A percentile compares a stretch with the other conserved stretches of the same genome.
phyloP scores from a whole-genome alignment of 139 green algal species.

The Nannochloris sp. region DNA sequence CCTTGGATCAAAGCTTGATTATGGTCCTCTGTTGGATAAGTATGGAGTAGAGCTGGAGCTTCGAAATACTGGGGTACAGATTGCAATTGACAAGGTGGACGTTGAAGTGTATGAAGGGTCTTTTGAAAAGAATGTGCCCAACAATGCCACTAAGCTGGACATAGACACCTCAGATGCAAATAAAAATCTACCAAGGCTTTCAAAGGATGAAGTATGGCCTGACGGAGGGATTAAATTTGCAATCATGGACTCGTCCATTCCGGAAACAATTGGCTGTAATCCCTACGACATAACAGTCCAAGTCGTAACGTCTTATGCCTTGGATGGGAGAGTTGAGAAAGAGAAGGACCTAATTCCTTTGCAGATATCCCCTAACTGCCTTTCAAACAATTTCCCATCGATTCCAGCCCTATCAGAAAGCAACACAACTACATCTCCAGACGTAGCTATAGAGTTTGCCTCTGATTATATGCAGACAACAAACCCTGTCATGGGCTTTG shows the following conservation, averaged over 20 bases:
- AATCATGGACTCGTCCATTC: not conserved
- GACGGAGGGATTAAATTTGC: not conserved
- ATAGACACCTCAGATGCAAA: conserved; percentile 1
- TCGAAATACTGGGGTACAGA: conserved; percentile 1
- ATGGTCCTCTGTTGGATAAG: not conserved
- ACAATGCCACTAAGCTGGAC: not conserved
- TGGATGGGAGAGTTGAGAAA: not conserved
- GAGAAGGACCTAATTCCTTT: conserved; percentile 6
- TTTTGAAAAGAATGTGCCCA: conserved; percentile 4
- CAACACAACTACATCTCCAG: not conserved
- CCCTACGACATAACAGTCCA: conserved; percentile 5
- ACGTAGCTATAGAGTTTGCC: not conserved
- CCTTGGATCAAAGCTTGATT: not conserved
- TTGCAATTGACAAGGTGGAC: not conserved
- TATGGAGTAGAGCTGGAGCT: conserved; percentile 5
- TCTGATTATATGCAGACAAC: conserved; percentile 1
- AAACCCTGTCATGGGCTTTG: not conserved
- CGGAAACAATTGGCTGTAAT: conserved; percentile 1
- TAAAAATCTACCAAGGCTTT: conserved; percentile 6
- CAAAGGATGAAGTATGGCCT: conserved; percentile 1
- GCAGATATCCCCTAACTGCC: conserved; percentile 3
- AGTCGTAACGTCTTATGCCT: not conserved
- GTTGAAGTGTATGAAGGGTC: conserved; percentile 6
- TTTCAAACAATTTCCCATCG: not conserved
- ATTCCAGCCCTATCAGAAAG: no score